A percentile compares a stretch with the other conserved stretches of the same genome.
These are phyloP conservation scores for Aspergillus brunneoviolaceus DNA, from an alignment of 2,329 filamentous ascomycete genomes.

Conservation along the genomic window DNA sequence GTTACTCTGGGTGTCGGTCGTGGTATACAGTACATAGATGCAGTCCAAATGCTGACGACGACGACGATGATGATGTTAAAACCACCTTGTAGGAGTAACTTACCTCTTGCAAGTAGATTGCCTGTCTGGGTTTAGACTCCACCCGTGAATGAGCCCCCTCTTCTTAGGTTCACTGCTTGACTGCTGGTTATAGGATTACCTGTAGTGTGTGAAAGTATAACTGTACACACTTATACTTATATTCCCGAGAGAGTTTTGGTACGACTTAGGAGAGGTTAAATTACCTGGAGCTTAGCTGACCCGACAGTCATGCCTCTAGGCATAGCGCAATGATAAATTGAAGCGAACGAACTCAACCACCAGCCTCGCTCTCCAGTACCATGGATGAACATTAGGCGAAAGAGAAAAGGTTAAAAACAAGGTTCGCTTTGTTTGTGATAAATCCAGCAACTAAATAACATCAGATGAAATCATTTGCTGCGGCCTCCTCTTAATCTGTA, in stretches of 20 bases:
- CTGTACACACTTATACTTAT: neutral
- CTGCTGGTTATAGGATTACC: neutral
- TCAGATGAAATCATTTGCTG: slow-evolving; percentile 14
- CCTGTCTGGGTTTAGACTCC: slow-evolving; percentile 5
- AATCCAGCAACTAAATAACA: slow-evolving; percentile 6
- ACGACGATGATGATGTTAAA: neutral
- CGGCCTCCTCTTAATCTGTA: slow-evolving; percentile 6
- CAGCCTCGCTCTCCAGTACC: slow-evolving; percentile 16
- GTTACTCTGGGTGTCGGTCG: neutral
- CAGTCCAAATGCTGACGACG: neutral
- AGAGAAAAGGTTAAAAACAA: slow-evolving; percentile 21
- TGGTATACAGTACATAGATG: slow-evolving; percentile 1
- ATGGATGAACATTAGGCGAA: slow-evolving; percentile 24
- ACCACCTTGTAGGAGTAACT: neutral
- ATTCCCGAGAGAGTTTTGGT: neutral
- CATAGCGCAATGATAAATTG: neutral
- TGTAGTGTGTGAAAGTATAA: neutral
- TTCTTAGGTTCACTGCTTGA: neutral
- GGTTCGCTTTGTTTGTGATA: slow-evolving; percentile 16
- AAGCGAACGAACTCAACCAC: neutral
- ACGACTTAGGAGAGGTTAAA: neutral
- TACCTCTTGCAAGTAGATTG: neutral
- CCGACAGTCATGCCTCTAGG: neutral
- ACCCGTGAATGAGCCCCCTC: neutral
- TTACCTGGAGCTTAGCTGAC: neutral